Conservation (phyloP, 225 moss, liverwort and hornwort genomes). For the Takakia lepidozioides region DNA sequence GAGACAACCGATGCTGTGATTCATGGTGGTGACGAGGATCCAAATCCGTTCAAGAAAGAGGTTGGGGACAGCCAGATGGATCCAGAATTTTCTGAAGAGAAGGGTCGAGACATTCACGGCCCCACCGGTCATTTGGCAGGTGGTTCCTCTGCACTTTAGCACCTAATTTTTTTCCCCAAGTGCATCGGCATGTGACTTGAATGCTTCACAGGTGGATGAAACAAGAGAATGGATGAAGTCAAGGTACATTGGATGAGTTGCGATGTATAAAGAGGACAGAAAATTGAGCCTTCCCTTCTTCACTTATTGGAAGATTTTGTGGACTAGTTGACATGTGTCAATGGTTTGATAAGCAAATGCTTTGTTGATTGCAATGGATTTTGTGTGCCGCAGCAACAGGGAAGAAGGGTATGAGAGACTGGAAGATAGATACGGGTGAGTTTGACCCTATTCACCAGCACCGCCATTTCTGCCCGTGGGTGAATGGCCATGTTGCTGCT, state of each 20-base stretch:
- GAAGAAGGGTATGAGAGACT: slow-evolving; percentile 53
- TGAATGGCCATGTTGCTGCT: slow-evolving; percentile 60
- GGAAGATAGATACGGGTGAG: slow-evolving; percentile 53
- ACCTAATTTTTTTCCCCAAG: too few species aligned
- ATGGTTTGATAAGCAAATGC: too few species aligned
- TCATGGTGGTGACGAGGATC: slow-evolving; percentile 24
- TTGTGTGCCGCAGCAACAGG: too few species aligned
- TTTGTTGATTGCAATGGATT: too few species aligned
- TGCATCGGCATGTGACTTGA: too few species aligned
- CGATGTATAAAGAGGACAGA: too few species aligned
- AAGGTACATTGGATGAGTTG: too few species aligned
- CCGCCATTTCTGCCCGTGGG: slow-evolving; percentile 99
- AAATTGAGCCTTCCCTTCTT: too few species aligned
- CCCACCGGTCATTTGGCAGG: slow-evolving; percentile 49
- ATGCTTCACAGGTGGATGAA: too few species aligned
- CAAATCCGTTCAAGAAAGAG: slow-evolving; percentile 29
- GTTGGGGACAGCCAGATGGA: slow-evolving; percentile 32
- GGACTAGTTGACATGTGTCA: slow-evolving; percentile 27
- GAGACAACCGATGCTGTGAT: slow-evolving; percentile 62
- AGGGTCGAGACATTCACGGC: slow-evolving; percentile 59
- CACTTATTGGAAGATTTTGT: too few species aligned
- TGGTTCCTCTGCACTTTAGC: too few species aligned
- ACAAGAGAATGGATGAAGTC: too few species aligned
- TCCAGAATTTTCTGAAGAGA: slow-evolving; percentile 27
- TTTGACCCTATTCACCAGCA: slow-evolving; percentile 96